phyloP scores from a whole-genome alignment of 768 basidiomycete species.

The Daedaleopsis sinensis region DNA sequence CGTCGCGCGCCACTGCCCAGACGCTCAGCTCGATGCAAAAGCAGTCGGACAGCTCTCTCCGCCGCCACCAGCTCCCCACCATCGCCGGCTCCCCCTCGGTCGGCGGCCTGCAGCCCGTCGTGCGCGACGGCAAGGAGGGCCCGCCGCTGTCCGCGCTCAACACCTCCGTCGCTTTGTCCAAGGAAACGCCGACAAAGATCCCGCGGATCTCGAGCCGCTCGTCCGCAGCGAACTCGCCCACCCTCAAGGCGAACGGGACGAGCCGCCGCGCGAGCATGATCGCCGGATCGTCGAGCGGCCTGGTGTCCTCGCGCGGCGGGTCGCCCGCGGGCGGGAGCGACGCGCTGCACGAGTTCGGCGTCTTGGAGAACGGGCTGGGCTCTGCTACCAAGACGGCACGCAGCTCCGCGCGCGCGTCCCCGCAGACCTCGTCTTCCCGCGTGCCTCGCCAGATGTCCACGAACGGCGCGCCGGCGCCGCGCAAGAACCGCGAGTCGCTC shows the following conservation, averaged over 20 bases:
- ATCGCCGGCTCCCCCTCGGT: conserved; percentile 95
- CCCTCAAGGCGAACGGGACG: conserved; percentile 52
- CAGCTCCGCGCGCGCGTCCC: conserved; percentile 65
- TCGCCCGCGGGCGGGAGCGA: conserved; percentile 57
- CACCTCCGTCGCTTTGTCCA: conserved; percentile 53
- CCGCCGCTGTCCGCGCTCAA: conserved; percentile 58
- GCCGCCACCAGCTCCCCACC: conserved; percentile 78
- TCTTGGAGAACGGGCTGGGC: conserved; percentile 65
- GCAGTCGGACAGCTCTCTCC: conserved; percentile 80
- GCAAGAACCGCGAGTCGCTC: conserved; percentile 82
- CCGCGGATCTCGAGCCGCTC: conserved; percentile 89
- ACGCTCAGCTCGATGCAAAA: conserved; percentile 88
- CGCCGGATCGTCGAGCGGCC: conserved; percentile 41
- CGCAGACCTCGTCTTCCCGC: conserved; percentile 54
- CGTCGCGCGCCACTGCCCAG: conserved; percentile 75
- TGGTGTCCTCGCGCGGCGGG: conserved; percentile 58
- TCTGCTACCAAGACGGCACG: conserved; percentile 53
- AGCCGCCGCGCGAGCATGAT: conserved; percentile 71
- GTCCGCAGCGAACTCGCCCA: conserved; percentile 74
- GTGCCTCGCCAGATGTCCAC: conserved; percentile 67
- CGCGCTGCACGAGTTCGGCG: conserved; percentile 76
- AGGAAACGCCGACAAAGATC: conserved; percentile 92
- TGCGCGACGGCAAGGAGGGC: conserved; percentile 59
- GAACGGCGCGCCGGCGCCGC: conserved; percentile 50
- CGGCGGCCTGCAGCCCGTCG: conserved; percentile 55